Conservation (phyloP, 2,329 filamentous ascomycete genomes). For the Zymoseptoria brevis region DNA sequence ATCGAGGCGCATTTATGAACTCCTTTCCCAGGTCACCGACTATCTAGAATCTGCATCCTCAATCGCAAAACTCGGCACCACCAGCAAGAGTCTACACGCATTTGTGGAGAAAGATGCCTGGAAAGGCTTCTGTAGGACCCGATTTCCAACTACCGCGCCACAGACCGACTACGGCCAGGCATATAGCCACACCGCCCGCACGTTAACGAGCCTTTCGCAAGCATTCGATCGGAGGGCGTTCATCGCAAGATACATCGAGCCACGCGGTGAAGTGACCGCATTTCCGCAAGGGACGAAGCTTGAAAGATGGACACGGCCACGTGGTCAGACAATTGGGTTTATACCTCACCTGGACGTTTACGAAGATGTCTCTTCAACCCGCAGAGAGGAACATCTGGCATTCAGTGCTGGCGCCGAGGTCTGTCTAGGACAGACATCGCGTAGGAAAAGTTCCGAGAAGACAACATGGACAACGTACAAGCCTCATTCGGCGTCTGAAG, state of each 20-base stretch:
- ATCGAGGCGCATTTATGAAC: too few species aligned
- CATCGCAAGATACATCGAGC: slow-evolving; percentile 46
- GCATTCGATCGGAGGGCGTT: slow-evolving; percentile 52
- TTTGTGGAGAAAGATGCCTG: slow-evolving; percentile 42
- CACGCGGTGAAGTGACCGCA: slow-evolving; percentile 29
- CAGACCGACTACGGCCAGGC: slow-evolving; percentile 28
- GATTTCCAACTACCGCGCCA: slow-evolving; percentile 37
- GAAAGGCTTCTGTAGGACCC: slow-evolving; percentile 40
- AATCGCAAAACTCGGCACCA: slow-evolving; percentile 38
- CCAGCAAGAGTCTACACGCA: slow-evolving; percentile 39
- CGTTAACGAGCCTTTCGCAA: slow-evolving; percentile 48
- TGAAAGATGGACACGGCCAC: slow-evolving; percentile 35
- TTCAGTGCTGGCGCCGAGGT: slow-evolving; percentile 55
- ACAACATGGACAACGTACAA: slow-evolving; percentile 45
- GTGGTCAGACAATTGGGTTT: slow-evolving; percentile 51
- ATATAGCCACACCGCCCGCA: slow-evolving; percentile 45
- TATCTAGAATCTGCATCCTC: slow-evolving; percentile 40
- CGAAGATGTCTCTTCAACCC: slow-evolving; percentile 24
- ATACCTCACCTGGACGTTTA: slow-evolving; percentile 37
- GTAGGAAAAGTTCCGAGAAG: slow-evolving; percentile 13
- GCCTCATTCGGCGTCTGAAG: slow-evolving; percentile 44
- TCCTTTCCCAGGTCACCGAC: slow-evolving; percentile 33
- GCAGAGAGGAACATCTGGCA: slow-evolving; percentile 49
- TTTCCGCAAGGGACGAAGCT: slow-evolving; percentile 22
- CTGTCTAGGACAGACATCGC: slow-evolving; percentile 40